Percentiles rank a stretch among this genome's conserved stretches.
phyloP scores from a whole-genome alignment of 805 yeast species.

The Pichia kluyveri region DNA sequence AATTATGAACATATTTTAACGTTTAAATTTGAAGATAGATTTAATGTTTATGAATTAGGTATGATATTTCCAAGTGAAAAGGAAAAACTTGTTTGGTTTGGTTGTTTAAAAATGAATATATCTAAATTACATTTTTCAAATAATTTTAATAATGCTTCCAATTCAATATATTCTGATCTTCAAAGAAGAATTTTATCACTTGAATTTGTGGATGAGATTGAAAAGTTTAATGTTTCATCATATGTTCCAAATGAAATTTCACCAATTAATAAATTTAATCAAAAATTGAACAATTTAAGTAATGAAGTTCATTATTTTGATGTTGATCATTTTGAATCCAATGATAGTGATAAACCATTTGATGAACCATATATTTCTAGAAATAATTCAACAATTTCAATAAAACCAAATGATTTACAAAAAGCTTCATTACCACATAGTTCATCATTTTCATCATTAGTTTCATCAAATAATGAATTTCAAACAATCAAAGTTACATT shows the following conservation, averaged over 20 bases:
- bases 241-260: constrained; percentile 1
- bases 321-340: constrained; percentile 2
- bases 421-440: neutral
- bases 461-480: neutral
- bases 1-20: constrained; percentile 30
- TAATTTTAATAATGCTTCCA: constrained; percentile 9
- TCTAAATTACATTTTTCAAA: constrained; percentile 17
- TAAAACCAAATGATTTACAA: neutral
- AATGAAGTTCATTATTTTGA: constrained; percentile 1
- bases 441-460: neutral
- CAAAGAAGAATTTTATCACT: constrained; percentile 11
- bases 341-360: too few species aligned
- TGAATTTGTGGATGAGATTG: constrained; percentile 6
- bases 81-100: constrained; percentile 37
- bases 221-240: constrained; percentile 5
- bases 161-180: constrained; percentile 18
- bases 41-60: constrained; percentile 36
- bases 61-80: constrained; percentile 23
- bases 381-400: neutral
- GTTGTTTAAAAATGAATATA: constrained; percentile 12
- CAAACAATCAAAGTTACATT: constrained; percentile 5
- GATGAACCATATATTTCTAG: neutral
- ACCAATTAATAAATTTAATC: neutral
- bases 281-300: too few species aligned
- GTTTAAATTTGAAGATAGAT: constrained; percentile 36